Base-by-base conservation (phyloP, 2,329 filamentous ascomycete species). In the Colletotrichum graminicola region DNA sequence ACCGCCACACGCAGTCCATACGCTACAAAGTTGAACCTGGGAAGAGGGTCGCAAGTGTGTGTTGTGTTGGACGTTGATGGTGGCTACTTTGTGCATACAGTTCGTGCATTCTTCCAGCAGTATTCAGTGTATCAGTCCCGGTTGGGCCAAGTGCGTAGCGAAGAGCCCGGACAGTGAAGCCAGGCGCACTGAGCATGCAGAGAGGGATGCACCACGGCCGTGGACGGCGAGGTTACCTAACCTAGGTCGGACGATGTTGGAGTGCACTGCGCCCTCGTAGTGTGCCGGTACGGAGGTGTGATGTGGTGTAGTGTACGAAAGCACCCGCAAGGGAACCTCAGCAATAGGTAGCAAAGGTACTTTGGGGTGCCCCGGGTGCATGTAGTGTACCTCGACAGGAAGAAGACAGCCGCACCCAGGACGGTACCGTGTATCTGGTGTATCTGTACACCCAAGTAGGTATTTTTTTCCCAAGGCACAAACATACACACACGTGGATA, bases 81-180 rank as follows among this genome's bases (percentile, higher is more conserved):
- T 41, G 47, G 55, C 5, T 12, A 39, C 11, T 39, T 39, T 39
- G 36, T 39, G 5, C 36, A 3, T 39, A 11, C 36, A 39, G 36
- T 39, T 12, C 36, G 29, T 29, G 29, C 4, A 29, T 49, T 39
- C 29, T 36, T 56, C 69, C 49, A 10, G 59, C 55, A 21, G 54
- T 67, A 59, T 41, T 63, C 57, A 63, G 54, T 59, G 16, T n/a
- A 45, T 67, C 59, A 60, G 54, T 68, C 68, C 68, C 26, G 41
- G 64, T 63, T 26, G n/a, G 65, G 65, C 43, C 68, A 71, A 63
- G 68, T 63, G 65, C 32, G 29, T 56, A 52, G 45, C 65, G 52
- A 71, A 59, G 59, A 60, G 59, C 54, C 59, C 49, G 65, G 68
- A 55, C 54, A 55, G 10, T 23, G 45, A 47, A 47, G 59, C 65